Evolutionary conservation across 2,329 filamentous ascomycete genomes (phyloP), one percentile per base, ranked within the genome.

Genomic region (Trichoderma atroviride): DNA sequence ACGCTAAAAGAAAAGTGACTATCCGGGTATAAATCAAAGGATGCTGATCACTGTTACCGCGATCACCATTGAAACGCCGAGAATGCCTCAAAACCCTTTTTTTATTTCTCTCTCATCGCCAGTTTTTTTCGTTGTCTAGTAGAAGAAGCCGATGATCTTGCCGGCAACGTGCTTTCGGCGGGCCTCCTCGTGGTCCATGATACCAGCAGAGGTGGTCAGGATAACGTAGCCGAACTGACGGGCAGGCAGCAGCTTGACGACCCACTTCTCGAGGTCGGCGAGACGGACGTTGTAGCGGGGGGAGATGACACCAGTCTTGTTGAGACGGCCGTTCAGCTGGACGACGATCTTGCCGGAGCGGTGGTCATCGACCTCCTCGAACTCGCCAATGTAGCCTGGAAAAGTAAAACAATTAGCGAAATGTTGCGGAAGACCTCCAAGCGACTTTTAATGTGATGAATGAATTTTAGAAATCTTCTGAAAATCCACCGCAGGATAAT

Each of bases 161-260:
- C 96, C 96, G 78, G 95, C 91, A 81, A 98, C 96, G 88, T 99
- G 96, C 91, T 98, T 98, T 84, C 96, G 89, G 82, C 96, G 89
- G 77, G 96, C 96, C 91, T 99, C 96, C 89, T 99, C 96, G 88
- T 99, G 96, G 88, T 99, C 96, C 95, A 99, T 98, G 85, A 99
- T 99, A 84, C 96, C 96, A 74, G 96, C 94, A 72, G 94, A 97
- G 85, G 96, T 99, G 84, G 96, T 99, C 80, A 99, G 92, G 85
- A 99, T 94, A 81, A 99, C 93, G 87, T 94, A 97, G 81, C 96
- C 96, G 89, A 99, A 99, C 87, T 99, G 96, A 97, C 96, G 96
- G 76, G 96, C 94, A 76, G 96, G 96, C 75, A 99, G 90, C 81
- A 99, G 92, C 91, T 97, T 97, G 87, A 97, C 93, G 79, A 98